These are phyloP conservation scores for Tulasnella calospora DNA, from an alignment of 768 basidiomycete species.

Conservation along the genomic window DNA sequence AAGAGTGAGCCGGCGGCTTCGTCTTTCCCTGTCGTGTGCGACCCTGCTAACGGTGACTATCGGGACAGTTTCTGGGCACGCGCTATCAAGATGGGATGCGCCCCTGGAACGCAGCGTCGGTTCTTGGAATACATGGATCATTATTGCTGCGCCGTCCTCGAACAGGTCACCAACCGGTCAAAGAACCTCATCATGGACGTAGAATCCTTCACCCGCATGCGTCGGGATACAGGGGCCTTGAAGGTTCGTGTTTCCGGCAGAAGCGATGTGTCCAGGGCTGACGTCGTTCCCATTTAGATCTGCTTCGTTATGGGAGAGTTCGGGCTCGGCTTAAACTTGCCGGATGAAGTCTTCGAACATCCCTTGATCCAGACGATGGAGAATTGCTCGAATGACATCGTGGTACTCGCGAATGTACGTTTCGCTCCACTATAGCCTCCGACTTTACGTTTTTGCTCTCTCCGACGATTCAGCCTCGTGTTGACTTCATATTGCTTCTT, in stretches of 20 bases:
- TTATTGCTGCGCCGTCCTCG: conserved; percentile 31
- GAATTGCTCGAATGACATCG: conserved; percentile 28
- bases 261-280: background rate
- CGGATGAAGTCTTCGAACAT: conserved; percentile 30
- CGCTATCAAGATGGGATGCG: background rate
- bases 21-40: background rate
- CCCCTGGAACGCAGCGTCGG: conserved; percentile 19
- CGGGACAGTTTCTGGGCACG: conserved; percentile 24
- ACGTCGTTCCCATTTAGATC: conserved; percentile 18
- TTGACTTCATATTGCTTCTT: background rate
- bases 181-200: conserved; percentile 28
- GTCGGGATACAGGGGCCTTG: conserved; percentile 32
- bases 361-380: conserved; percentile 28
- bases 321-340: conserved; percentile 27
- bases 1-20: background rate
- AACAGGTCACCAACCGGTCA: conserved; percentile 33
- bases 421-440: background rate
- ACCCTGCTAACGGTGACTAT: background rate
- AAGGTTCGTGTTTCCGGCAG: conserved; percentile 5
- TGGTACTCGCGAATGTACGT: conserved; percentile 31
- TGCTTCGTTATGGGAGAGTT: conserved; percentile 29
- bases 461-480: background rate
- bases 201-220: conserved; percentile 31
- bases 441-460: background rate
- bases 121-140: conserved; percentile 32